A percentile compares a stretch with the other conserved stretches of the same genome.
Evolutionary conservation across 371 early-diverging fungal genomes (phyloP).

Genomic region (Mortierella sp.): DNA sequence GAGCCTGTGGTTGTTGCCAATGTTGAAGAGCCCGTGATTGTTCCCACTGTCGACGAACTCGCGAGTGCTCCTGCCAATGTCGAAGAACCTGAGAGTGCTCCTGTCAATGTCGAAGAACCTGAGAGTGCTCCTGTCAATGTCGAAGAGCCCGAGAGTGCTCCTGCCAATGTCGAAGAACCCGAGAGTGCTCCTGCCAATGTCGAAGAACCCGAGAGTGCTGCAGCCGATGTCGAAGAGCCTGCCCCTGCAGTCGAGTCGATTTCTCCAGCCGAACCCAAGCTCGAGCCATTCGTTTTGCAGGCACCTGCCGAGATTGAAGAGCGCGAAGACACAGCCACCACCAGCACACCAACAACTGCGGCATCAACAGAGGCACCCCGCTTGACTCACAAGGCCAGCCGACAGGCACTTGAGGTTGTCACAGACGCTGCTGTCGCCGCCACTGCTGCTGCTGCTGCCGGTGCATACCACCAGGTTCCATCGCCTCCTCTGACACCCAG

Average conservation of each 20-base stretch:
- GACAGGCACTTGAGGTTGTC: conserved; percentile 9
- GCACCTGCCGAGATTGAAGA: conserved; percentile 1
- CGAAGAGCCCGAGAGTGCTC: not conserved
- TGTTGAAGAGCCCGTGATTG: no score
- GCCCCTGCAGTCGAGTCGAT: no score
- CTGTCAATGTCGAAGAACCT: no score
- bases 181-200: no score
- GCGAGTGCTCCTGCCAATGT: no score
- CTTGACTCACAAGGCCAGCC: not conserved
- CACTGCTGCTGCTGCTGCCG: no score
- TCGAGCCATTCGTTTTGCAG: conserved; percentile 4
- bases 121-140: not conserved
- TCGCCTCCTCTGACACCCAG: conserved; percentile 44
- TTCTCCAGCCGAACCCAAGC: not conserved
- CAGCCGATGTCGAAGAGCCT: no score
- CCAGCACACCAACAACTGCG: not conserved
- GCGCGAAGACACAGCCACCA: no score
- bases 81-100: no score
- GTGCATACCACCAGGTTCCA: conserved; percentile 29
- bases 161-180: not conserved
- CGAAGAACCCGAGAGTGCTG: not conserved
- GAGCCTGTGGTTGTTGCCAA: not conserved
- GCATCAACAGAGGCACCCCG: no score
- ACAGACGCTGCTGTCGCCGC: conserved; percentile 11
- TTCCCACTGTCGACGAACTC: no score